Base-by-base conservation (phyloP, 1,284 basidiomycete species). In the Marasmius sp. region DNA sequence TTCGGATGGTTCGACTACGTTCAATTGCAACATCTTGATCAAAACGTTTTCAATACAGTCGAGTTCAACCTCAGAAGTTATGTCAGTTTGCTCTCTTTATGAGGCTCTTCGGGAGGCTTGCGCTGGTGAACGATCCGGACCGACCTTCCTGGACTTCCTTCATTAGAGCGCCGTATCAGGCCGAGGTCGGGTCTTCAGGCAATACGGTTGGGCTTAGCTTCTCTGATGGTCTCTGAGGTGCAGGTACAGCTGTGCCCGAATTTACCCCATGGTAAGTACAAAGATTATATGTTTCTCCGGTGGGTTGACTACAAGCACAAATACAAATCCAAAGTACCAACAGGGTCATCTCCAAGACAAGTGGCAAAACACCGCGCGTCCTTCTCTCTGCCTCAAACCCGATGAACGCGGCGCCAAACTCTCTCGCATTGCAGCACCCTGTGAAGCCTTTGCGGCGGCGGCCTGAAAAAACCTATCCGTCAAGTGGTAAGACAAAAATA, bases 21-120 rank as follows among this genome's bases (percentile, higher is more conserved):
- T 27, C 57, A 57, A 36, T 63, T 72, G 47, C 57, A 67, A 20
- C 70, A 72, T 58, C 66, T 67, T 59, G 61, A 66, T 37, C 65
- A 65, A 34, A 60, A 66, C 38, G 34, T 64, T 16, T 68, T 68
- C 56, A 68, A 68, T 49, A n/a, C n/a, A n/a, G 51, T 68, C n/a
- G 61, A 60, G n/a, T 45, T 47, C n/a, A n/a, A n/a, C 7, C 55
- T 69, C 1, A 49, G 48, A 6, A 67, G 64, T 47, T 49, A 53
- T 43, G 68, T 68, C 36, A 60, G 67, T 66, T n/a, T 18, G 36
- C 39, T 6, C n/a, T 27, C 11, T 52, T 16, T 5, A 27, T 27
- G 51, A 14, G 14, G n/a, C 10, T 14, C 1, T 22, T 10, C 43
- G 9, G 6, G 3, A 14, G 7, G 5, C 27, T 6, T 27, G 27